Evolutionary conservation across 2,329 filamentous ascomycete species (phyloP).

Genomic region (Emergomyces orientalis): DNA sequence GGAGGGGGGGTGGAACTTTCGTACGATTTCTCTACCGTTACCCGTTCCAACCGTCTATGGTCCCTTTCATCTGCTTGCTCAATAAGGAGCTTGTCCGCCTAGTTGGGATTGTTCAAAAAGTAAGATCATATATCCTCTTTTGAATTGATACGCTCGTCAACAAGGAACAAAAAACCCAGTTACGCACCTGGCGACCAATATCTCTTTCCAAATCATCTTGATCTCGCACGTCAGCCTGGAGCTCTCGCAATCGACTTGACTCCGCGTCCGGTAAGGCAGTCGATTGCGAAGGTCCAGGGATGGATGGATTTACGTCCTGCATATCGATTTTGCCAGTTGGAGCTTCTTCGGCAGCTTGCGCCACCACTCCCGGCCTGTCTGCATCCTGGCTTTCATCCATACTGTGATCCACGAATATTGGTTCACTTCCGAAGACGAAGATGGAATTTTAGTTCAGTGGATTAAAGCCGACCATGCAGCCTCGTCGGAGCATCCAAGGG

Average conservation of each 20-base stretch:
- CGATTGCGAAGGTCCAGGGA: neutral
- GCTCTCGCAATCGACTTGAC: constrained; percentile 49
- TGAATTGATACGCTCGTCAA: neutral
- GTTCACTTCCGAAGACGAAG: neutral
- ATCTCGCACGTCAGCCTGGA: constrained; percentile 64
- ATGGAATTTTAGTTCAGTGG: neutral
- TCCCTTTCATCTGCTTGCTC: constrained; percentile 57
- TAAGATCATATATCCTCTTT: neutral
- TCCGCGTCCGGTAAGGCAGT: constrained; percentile 38
- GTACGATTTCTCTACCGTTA: constrained; percentile 40
- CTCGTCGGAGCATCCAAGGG: neutral
- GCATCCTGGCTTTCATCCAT: neutral
- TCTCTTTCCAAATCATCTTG: constrained; percentile 88
- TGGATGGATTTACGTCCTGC: neutral
- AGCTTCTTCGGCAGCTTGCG: neutral
- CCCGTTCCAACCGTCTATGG: constrained; percentile 53
- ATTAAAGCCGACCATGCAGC: neutral
- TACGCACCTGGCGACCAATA: constrained; percentile 52
- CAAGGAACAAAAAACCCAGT: neutral
- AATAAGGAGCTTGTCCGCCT: constrained; percentile 50
- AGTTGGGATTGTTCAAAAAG: neutral
- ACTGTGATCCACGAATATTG: neutral
- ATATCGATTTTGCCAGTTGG: neutral
- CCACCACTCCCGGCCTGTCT: neutral
- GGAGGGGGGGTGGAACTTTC: neutral